A percentile compares a stretch with the other conserved stretches of the same genome.
Evolutionary conservation across 208 protist species (phyloP).

Genomic region (Crithidia sp.): DNA sequence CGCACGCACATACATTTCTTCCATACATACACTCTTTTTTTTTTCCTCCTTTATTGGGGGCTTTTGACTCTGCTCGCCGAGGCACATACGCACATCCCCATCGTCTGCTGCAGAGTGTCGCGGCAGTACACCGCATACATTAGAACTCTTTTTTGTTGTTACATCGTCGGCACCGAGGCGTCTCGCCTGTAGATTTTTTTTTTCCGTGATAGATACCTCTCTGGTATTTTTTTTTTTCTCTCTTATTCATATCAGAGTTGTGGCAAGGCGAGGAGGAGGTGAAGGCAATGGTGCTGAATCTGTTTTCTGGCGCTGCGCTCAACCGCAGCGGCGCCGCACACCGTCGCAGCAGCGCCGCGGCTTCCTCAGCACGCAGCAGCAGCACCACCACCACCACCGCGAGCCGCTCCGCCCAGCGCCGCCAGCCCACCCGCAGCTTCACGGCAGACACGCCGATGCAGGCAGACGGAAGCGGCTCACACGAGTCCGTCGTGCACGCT

Average conservation of each 20-base stretch:
- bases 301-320: constrained; percentile 35
- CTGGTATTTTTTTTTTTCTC: constrained; percentile 15
- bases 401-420: constrained; percentile 10
- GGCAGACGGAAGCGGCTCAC: constrained; percentile 6
- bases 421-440: constrained; percentile 12
- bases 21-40: background rate
- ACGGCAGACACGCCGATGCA: background rate
- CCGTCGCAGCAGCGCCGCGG: constrained; percentile 3
- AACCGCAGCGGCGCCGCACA: constrained; percentile 16
- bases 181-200: background rate
- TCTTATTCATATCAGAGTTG: background rate
- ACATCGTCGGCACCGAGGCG: too few species aligned
- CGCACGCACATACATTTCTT: background rate
- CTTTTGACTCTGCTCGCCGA: background rate
- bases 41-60: background rate
- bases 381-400: constrained; percentile 18
- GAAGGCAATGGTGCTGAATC: constrained; percentile 34
- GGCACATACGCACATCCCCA: constrained; percentile 3
- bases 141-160: constrained; percentile 22
- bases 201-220: background rate
- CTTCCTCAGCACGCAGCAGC: constrained; percentile 21
- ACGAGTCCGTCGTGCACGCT: constrained; percentile 9
- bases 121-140: constrained; percentile 9
- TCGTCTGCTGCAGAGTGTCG: constrained; percentile 4
- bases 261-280: background rate